Conservation (phyloP, 2,329 filamentous ascomycete species). For the Aplosporella prunicola region DNA sequence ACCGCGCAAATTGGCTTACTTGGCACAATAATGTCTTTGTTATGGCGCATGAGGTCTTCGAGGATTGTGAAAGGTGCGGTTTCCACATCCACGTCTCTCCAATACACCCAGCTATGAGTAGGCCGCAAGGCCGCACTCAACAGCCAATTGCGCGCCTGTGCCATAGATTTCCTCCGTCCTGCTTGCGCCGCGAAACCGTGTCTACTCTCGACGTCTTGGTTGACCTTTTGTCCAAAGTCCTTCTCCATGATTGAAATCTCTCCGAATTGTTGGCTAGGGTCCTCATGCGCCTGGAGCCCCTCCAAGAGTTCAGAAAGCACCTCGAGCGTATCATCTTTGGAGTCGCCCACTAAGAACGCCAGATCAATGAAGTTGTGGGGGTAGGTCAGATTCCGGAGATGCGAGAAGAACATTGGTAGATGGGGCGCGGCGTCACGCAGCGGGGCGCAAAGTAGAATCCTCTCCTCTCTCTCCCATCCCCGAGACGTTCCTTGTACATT, state of each 20-base stretch:
- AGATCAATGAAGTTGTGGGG: constrained; percentile 94
- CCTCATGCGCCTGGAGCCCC: constrained; percentile 67
- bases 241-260: constrained; percentile 98
- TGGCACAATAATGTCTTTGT: constrained; percentile 96
- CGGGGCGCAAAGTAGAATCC: constrained; percentile 89
- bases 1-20: constrained; percentile 51
- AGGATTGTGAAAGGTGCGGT: constrained; percentile 94
- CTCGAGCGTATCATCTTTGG: constrained; percentile 78
- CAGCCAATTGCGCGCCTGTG: constrained; percentile 93
- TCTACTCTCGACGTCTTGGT: constrained; percentile 93
- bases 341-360: constrained; percentile 94
- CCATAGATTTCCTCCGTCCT: constrained; percentile 90
- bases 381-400: constrained; percentile 92
- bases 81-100: constrained; percentile 97
- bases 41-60: constrained; percentile 96
- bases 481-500: constrained; percentile 84
- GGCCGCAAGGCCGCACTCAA: constrained; percentile 85
- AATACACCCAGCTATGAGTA: constrained; percentile 98
- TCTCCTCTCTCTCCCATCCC: constrained; percentile 93
- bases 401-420: constrained; percentile 97
- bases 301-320: constrained; percentile 68
- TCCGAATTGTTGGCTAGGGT: constrained; percentile 75
- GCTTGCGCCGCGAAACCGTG: constrained; percentile 97
- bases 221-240: constrained; percentile 95
- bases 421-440: constrained; percentile 87